phyloP scores from a whole-genome alignment of 176 grass and related monocot genomes.

The Carex scoparia region DNA sequence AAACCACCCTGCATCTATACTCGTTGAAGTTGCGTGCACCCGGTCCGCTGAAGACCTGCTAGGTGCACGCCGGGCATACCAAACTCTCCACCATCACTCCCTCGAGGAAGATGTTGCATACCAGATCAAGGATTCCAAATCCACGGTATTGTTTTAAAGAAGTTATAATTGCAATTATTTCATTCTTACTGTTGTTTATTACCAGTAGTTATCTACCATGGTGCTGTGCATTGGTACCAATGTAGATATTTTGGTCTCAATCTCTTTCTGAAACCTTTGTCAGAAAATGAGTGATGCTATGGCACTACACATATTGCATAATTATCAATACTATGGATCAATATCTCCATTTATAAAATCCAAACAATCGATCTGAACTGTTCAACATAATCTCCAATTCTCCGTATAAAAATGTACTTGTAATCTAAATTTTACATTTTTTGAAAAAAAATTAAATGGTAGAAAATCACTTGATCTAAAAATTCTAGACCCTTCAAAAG shows the following conservation, averaged over 20 bases:
- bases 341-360: too few species aligned
- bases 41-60: constrained; percentile 77
- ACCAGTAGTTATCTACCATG: not conserved
- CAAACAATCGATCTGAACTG: too few species aligned
- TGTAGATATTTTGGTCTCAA: not conserved
- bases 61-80: constrained; percentile 68
- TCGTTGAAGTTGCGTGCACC: constrained; percentile 75
- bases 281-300: not conserved
- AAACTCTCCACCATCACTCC: constrained; percentile 75
- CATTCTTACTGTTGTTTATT: not conserved
- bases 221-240: not conserved
- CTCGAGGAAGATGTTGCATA: constrained; percentile 92
- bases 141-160: constrained; percentile 33
- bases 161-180: not conserved
- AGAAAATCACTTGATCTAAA: too few species aligned
- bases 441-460: too few species aligned
- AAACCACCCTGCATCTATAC: constrained; percentile 43
- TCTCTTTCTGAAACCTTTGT: not conserved
- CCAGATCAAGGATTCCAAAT: constrained; percentile 56
- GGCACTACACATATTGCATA: too few species aligned
- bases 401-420: too few species aligned
- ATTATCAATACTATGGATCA: too few species aligned
- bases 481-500: too few species aligned
- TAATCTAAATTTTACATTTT: too few species aligned
- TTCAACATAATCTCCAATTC: too few species aligned